Percentiles rank a stretch among this genome's conserved stretches.
Evolutionary conservation across 805 yeast genomes (phyloP).

Genomic region (Wickerhamiella qilinensis): DNA sequence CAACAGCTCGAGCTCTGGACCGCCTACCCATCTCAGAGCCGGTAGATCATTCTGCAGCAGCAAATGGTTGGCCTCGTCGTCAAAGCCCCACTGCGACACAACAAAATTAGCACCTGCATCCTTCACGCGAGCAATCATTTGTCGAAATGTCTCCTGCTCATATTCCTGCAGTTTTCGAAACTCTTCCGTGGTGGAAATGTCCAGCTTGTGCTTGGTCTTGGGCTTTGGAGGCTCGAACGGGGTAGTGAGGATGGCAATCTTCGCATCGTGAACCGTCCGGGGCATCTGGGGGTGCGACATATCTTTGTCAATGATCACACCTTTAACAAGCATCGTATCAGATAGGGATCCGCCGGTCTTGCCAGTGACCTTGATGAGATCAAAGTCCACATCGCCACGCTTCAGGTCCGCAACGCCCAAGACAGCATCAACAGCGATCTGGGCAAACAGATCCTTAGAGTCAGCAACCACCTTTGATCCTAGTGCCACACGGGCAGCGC

Average conservation of each 20-base stretch:
- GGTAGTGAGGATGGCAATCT: conserved; percentile 88
- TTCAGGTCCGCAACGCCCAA: conserved; percentile 80
- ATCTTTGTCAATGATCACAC: conserved; percentile 90
- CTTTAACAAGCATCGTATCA: conserved; percentile 71
- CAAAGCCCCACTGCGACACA: conserved; percentile 99
- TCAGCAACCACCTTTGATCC: conserved; percentile 94
- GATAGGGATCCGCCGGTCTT: conserved; percentile 88
- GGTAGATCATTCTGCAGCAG: conserved; percentile 76
- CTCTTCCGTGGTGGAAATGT: conserved; percentile 86
- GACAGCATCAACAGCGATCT: conserved; percentile 95
- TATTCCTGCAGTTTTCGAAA: conserved; percentile 79
- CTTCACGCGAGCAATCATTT: conserved; percentile 80
- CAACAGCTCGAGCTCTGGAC: conserved; percentile 84
- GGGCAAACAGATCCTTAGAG: conserved; percentile 82
- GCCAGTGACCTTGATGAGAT: conserved; percentile 86
- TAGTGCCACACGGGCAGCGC: conserved; percentile 86
- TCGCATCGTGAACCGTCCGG: conserved; percentile 57
- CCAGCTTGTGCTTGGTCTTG: conserved; percentile 93
- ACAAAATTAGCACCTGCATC: conserved; percentile 88
- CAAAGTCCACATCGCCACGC: conserved; percentile 92
- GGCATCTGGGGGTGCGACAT: conserved; percentile 99
- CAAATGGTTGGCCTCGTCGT: conserved; percentile 94
- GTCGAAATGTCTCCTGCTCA: conserved; percentile 78
- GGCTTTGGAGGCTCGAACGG: conserved; percentile 99
- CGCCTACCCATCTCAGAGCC: conserved; percentile 99